Evolutionary conservation across 164 flowering plant genomes (phyloP).

Genomic region (Vitis vinifera): ASM3070453v1 NC_081805.1:25703501-25704000

Average conservation of each 20-base stretch:
- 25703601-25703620: conserved; percentile 12
- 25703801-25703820: conserved; percentile 12
- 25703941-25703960: no score
- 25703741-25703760: conserved; percentile 13
- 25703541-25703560: conserved; percentile 7
- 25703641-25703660: conserved; percentile 23
- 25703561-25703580: conserved; percentile 2
- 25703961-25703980: no score
- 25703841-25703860: conserved; percentile 15
- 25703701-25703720: conserved; percentile 13
- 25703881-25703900: background rate
- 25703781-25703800: conserved; percentile 1
- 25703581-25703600: background rate
- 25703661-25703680: conserved; percentile 1
- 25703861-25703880: conserved; percentile 4
- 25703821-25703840: conserved; percentile 5
- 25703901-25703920: no score
- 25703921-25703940: no score
- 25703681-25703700: background rate
- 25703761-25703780: conserved; percentile 13
- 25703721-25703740: conserved; percentile 18
- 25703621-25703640: conserved; percentile 43
- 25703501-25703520: conserved; percentile 29
- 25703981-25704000: no score
- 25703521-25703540: conserved; percentile 17